Conservation (phyloP, 768 basidiomycete species). For the Butyriboletus loyo region DNA sequence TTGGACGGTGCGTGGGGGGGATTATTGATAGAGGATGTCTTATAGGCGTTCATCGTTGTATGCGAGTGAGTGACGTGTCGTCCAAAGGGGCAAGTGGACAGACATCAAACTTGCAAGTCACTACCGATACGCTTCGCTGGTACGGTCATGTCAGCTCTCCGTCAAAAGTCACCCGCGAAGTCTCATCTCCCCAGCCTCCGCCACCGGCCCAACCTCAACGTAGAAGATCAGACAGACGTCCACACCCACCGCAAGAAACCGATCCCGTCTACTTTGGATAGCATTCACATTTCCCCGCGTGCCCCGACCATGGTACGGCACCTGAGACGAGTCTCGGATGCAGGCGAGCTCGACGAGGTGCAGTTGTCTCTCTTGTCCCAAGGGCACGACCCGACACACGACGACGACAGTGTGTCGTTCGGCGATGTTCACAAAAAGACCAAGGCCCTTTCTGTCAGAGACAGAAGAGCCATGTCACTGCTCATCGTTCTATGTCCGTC, state of each 20-base stretch:
- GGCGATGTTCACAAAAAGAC: conserved; percentile 31
- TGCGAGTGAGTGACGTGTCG: conserved; percentile 17
- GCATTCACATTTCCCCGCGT: conserved; percentile 57
- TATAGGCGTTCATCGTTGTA: conserved; percentile 1
- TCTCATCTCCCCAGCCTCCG: conserved; percentile 25
- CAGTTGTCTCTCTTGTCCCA: conserved; percentile 57
- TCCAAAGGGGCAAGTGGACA: conserved; percentile 5
- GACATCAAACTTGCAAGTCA: conserved; percentile 3
- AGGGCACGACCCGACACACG: conserved; percentile 50
- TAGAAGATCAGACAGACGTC: conserved; percentile 34
- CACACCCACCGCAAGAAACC: conserved; percentile 43
- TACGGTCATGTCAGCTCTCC: conserved; percentile 24
- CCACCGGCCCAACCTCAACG: conserved; percentile 35
- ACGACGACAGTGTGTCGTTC: conserved; percentile 33
- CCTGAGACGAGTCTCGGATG: conserved; percentile 28
- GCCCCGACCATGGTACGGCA: conserved; percentile 40
- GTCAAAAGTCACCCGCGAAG: conserved; percentile 28
- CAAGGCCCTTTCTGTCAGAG: conserved; percentile 64
- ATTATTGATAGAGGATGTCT: background rate
- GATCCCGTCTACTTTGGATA: conserved; percentile 55
- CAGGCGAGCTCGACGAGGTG: conserved; percentile 46
- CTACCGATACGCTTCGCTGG: conserved; percentile 2
- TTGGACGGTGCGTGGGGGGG: background rate
- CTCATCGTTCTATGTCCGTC: conserved; percentile 84
- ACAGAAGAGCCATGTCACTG: conserved; percentile 81